phyloP scores from a whole-genome alignment of 306 rosid species.

The Cicer chorassanicum region DNA sequence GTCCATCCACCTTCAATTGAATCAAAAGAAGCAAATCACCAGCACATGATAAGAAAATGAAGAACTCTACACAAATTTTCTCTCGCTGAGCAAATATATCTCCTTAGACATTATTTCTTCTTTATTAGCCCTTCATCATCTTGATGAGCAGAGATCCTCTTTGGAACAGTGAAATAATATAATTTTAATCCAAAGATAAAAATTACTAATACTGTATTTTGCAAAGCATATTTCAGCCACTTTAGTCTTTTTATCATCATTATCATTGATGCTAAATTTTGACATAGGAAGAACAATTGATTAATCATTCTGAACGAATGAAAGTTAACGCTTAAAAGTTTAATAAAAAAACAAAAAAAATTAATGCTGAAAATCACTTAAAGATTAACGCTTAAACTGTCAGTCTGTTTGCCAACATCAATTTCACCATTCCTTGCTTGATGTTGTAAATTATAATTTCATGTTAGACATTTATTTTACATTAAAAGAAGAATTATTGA shows the following conservation, averaged over 20 bases:
- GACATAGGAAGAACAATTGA: background rate
- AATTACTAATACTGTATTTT: background rate
- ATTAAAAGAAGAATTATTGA: too few relatives aligned
- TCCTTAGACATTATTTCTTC: background rate
- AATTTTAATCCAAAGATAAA: background rate
- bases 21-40: too few relatives aligned
- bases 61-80: too few relatives aligned
- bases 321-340: background rate
- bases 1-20: too few relatives aligned
- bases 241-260: background rate
- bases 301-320: background rate
- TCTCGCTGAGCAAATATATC: background rate
- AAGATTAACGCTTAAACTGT: conserved; percentile 1
- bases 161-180: background rate
- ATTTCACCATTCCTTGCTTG: background rate
- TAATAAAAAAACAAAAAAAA: background rate
- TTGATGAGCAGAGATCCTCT: background rate
- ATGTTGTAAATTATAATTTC: background rate
- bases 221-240: background rate
- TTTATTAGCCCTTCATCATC: background rate
- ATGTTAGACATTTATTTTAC: background rate
- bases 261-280: background rate
- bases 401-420: conserved; percentile 3
- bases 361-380: background rate
- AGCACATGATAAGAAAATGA: too few relatives aligned